Conservation (phyloP, 2,329 filamentous ascomycete species). For the Anthostomella pinea region DNA sequence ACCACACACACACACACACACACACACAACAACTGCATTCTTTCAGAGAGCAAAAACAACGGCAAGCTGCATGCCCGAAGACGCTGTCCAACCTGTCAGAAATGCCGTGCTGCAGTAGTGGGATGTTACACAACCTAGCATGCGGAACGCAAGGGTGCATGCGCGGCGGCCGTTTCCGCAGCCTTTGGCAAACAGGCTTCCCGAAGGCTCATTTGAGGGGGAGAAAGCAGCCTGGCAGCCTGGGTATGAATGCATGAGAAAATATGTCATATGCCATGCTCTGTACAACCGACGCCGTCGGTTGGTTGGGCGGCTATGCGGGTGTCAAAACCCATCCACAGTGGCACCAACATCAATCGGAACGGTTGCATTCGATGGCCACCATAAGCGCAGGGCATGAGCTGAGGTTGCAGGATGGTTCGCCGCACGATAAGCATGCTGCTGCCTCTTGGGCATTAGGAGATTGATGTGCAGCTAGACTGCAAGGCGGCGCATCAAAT, state of each 20-base stretch:
- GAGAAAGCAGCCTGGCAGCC: too few species aligned
- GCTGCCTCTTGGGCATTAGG: slow-evolving; percentile 4
- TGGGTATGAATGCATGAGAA: too few species aligned
- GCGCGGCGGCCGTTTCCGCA: slow-evolving; percentile 23
- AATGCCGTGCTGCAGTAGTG: slow-evolving; percentile 21
- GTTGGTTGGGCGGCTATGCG: too few species aligned
- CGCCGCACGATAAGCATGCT: slow-evolving; percentile 19
- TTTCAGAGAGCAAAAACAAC: neutral
- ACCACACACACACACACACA: neutral
- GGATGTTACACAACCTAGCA: slow-evolving; percentile 20
- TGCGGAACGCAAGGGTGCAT: slow-evolving; percentile 23
- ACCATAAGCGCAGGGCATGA: too few species aligned
- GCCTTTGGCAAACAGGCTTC: slow-evolving; percentile 21
- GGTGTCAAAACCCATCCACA: too few species aligned
- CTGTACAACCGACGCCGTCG: too few species aligned
- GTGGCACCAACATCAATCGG: too few species aligned
- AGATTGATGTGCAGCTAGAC: slow-evolving; percentile 12
- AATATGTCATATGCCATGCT: too few species aligned
- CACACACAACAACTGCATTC: too few species aligned
- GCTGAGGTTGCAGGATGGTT: slow-evolving; percentile 14
- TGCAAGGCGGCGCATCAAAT: slow-evolving; percentile 14
- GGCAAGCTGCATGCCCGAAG: slow-evolving; percentile 1
- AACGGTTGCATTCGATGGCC: too few species aligned
- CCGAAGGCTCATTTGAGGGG: slow-evolving; percentile 21
- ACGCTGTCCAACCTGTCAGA: slow-evolving; percentile 9